Percentiles rank a stretch among this genome's conserved stretches.
Conservation (phyloP, 148 eudicot genomes). For the Polygonum aviculare region DNA sequence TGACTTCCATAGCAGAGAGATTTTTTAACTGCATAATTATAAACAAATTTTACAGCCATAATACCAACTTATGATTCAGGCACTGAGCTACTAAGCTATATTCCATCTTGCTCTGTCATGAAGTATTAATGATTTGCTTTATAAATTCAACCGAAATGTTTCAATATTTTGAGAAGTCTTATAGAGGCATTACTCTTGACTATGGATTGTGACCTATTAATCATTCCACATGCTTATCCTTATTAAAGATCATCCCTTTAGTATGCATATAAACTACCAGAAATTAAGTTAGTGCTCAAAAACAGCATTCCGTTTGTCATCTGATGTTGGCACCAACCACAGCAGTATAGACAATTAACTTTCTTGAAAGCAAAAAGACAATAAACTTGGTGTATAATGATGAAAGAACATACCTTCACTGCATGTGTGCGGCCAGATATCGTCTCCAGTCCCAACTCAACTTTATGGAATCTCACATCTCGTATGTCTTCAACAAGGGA, state of each 20-base stretch:
- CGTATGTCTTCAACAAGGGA: conserved; percentile 94
- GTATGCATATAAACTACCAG: background rate
- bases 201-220: background rate
- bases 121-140: background rate
- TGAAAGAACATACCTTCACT: conserved; percentile 46
- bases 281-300: background rate
- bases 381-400: background rate
- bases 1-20: conserved; percentile 96
- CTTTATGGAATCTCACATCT: conserved; percentile 94
- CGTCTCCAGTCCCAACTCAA: conserved; percentile 84
- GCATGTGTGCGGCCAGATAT: conserved; percentile 80
- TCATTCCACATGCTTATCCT: background rate
- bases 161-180: background rate
- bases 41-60: background rate
- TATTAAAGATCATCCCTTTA: background rate
- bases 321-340: background rate
- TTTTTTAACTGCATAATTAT: conserved; percentile 54
- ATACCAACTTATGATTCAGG: background rate
- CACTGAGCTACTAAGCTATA: background rate
- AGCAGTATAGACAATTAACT: too few relatives aligned
- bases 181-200: background rate
- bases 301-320: background rate
- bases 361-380: background rate
- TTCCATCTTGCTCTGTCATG: background rate
- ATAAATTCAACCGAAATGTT: background rate